These are phyloP conservation scores for Diospyros kaki DNA, from an alignment of 148 eudicot species.

Conservation along the genomic window DNA sequence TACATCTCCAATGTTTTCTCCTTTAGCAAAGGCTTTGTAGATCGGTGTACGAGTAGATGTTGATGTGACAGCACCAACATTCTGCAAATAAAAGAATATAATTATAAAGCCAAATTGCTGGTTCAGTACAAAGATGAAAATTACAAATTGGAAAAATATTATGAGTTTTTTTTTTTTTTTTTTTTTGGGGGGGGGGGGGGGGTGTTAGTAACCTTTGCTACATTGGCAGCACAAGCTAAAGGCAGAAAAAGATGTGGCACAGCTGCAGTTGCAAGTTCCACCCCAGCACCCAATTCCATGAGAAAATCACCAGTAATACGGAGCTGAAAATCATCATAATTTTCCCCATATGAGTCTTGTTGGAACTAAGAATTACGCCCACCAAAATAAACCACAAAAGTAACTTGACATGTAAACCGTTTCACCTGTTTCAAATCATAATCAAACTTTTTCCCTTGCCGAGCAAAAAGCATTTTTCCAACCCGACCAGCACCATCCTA, in stretches of 20 bases:
- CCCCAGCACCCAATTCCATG: constrained; percentile 96
- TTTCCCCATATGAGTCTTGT: not conserved
- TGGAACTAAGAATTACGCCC: not conserved
- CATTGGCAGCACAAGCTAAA: constrained; percentile 96
- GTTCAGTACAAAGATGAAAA: not conserved
- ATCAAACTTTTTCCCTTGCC: constrained; percentile 97
- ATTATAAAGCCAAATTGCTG: constrained; percentile 10
- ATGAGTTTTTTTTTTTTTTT: no score
- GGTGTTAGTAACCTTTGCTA: constrained; percentile 58
- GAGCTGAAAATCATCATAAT: constrained; percentile 49
- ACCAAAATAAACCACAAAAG: not conserved
- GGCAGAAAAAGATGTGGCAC: constrained; percentile 96
- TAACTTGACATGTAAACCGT: not conserved
- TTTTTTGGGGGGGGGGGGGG: not conserved
- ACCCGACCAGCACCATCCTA: constrained; percentile 99
- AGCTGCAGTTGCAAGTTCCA: constrained; percentile 90
- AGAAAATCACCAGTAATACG: constrained; percentile 90
- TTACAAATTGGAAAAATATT: not conserved
- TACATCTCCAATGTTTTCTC: constrained; percentile 98
- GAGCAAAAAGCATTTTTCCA: constrained; percentile 94
- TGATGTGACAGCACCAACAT: constrained; percentile 96
- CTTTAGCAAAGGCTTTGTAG: constrained; percentile 96
- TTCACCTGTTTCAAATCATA: constrained; percentile 93
- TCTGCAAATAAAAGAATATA: constrained; percentile 35
- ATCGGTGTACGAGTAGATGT: constrained; percentile 98